phyloP scores from a whole-genome alignment of 2,329 filamentous ascomycete genomes.

The Aspergillus luchuensis region DNA sequence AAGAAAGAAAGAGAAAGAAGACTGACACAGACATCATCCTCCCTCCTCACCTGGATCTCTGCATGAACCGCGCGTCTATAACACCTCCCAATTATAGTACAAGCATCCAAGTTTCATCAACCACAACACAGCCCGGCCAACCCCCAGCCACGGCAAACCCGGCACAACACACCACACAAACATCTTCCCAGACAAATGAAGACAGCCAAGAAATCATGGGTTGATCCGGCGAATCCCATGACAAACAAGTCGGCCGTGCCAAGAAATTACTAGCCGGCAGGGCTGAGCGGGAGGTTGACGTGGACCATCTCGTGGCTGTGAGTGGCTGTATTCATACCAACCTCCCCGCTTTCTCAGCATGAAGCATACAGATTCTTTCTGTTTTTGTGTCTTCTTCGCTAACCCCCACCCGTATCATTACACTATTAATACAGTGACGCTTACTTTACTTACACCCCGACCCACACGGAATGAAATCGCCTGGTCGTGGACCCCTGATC shows the following conservation, averaged over 20 bases:
- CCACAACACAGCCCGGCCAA: background rate
- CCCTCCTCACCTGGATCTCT: background rate
- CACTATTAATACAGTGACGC: too few species aligned
- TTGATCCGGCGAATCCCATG: background rate
- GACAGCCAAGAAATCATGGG: too few species aligned
- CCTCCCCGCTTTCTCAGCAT: background rate
- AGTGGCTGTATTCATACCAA: background rate
- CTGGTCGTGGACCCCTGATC: slow-evolving; percentile 3
- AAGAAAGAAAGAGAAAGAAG: too few species aligned
- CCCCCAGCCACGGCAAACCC: background rate
- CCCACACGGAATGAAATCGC: too few species aligned
- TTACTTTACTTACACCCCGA: too few species aligned
- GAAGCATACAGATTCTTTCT: too few species aligned
- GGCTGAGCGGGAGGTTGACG: slow-evolving; percentile 9
- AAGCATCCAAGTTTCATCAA: background rate
- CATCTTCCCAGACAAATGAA: too few species aligned
- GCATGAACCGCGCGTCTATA: slow-evolving; percentile 4
- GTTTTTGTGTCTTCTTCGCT: too few species aligned
- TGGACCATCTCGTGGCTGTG: slow-evolving; percentile 9
- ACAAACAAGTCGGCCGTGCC: background rate
- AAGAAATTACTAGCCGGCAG: slow-evolving; percentile 4
- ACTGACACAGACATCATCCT: background rate
- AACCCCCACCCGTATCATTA: too few species aligned
- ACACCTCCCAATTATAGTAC: background rate
- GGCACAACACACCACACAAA: background rate